These are phyloP conservation scores for Crithidia sp. DNA, from an alignment of 208 protist genomes.

Conservation along the genomic window DNA sequence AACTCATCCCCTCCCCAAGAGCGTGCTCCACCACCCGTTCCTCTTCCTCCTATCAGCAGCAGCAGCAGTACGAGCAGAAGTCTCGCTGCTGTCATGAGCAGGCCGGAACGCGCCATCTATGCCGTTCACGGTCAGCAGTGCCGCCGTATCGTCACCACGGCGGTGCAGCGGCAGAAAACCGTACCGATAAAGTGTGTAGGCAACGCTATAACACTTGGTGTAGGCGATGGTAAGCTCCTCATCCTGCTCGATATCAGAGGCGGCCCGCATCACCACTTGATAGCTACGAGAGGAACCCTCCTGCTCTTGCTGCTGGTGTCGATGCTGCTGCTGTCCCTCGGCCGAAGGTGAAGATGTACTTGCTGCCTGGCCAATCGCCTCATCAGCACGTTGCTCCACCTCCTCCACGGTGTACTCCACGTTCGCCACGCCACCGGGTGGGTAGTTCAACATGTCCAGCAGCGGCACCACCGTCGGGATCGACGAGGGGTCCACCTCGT, in stretches of 20 bases:
- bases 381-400: not conserved
- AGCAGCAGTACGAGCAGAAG: not conserved
- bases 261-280: conserved; percentile 48
- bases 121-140: conserved; percentile 17
- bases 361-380: not conserved
- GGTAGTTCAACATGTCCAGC: conserved; percentile 65
- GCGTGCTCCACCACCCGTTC: no score
- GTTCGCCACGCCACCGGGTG: conserved; percentile 46
- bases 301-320: not conserved
- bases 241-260: conserved; percentile 38
- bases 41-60: not conserved
- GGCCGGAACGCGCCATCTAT: conserved; percentile 12
- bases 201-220: conserved; percentile 62
- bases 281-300: not conserved
- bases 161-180: conserved; percentile 56
- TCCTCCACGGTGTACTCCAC: conserved; percentile 35
- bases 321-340: not conserved
- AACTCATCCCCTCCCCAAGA: no score
- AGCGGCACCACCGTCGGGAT: conserved; percentile 58
- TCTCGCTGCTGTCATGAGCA: not conserved
- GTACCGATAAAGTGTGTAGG: conserved; percentile 73
- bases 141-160: conserved; percentile 43
- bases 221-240: conserved; percentile 64
- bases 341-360: not conserved
- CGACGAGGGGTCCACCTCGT: conserved; percentile 45